Base-by-base conservation (phyloP, 2,329 filamentous ascomycete genomes). In the Escovopsis sp. region DNA sequence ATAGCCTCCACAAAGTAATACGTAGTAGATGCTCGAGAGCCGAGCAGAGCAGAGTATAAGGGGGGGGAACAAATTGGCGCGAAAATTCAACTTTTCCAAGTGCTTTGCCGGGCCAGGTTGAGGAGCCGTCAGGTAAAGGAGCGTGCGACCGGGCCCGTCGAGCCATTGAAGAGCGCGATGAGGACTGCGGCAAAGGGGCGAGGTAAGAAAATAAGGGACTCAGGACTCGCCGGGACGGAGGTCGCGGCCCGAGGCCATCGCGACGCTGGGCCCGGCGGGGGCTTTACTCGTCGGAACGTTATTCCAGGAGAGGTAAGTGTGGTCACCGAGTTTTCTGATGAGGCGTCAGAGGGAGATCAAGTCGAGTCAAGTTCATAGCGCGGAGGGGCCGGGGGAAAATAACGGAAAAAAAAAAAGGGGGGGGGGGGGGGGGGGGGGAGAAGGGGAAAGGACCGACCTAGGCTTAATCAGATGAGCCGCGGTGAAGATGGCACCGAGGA, bases 301-400 rank as follows among this genome's bases (percentile, higher is more conserved):
- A 60, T 96, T 95, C 91, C 91, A 98, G 23, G 85, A 91, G 39
- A 98, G 73, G 60, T 98, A 96, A 8, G 87, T 95, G 63, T 96
- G 91, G 61, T 98, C 91, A 47, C 91, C 91, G 36, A 98, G 75
- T 82, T 96, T 98, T 56, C 91, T 89, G 51, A 26, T 15, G 15
- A 15, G 15, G 15, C 15, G 15, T 15, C 15, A 15, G 15, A 15
- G 15, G 15, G 15, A 15, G 15, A 15, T 15, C 15, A 15, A 15
- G 15, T 15, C 15, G 15, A 15, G 15, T 15, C 15, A 15, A 15
- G 15, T 15, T 15, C 15, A 15, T 15, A 15, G 15, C 15, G 15
- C 15, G 15, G 15, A 15, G 15, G 15, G 45, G 11, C 10, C 6
- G 6, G 2, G 12, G 46, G 30, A 45, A 44, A 33, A 38, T 36